These are phyloP conservation scores for Rhizopogon rudus DNA, from an alignment of 768 basidiomycete species.

Conservation along the genomic window DNA sequence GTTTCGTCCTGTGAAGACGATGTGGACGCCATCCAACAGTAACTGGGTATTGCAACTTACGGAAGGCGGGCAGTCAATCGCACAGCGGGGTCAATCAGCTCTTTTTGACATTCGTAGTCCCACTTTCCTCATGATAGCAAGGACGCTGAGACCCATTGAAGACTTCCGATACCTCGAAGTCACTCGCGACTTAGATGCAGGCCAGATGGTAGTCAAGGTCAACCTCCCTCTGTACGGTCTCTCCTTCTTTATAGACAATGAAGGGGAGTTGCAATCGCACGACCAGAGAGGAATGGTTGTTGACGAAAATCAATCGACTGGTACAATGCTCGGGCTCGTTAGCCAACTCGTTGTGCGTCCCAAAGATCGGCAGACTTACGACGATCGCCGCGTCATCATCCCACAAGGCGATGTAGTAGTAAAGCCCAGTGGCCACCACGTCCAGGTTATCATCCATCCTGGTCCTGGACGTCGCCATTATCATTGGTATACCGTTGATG, in stretches of 20 bases:
- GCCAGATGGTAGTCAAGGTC: conserved; percentile 13
- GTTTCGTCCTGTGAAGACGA: conserved; percentile 10
- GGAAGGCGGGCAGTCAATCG: neutral
- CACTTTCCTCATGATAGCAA: conserved; percentile 13
- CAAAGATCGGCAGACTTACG: conserved; percentile 1
- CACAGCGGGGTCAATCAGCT: neutral
- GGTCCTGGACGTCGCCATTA: conserved; percentile 2
- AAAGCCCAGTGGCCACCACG: neutral
- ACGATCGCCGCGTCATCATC: conserved; percentile 9
- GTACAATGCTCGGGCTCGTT: conserved; percentile 36
- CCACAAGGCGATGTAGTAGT: conserved; percentile 2
- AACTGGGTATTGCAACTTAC: conserved; percentile 13
- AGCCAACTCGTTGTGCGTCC: conserved; percentile 32
- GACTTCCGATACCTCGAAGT: conserved; percentile 10
- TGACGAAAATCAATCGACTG: conserved; percentile 31
- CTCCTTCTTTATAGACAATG: conserved; percentile 28
- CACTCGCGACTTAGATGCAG: neutral
- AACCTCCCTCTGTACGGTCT: conserved; percentile 31
- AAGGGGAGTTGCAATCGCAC: conserved; percentile 27
- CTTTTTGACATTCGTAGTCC: conserved; percentile 15
- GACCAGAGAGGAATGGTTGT: conserved; percentile 34
- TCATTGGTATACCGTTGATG: conserved; percentile 22
- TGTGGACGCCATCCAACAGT: conserved; percentile 10
- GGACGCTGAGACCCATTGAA: conserved; percentile 11
- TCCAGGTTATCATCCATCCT: neutral